Evolutionary conservation across 495 filamentous ascomycete genomes (phyloP).

Genomic region (Lichina pygmaea): DNA sequence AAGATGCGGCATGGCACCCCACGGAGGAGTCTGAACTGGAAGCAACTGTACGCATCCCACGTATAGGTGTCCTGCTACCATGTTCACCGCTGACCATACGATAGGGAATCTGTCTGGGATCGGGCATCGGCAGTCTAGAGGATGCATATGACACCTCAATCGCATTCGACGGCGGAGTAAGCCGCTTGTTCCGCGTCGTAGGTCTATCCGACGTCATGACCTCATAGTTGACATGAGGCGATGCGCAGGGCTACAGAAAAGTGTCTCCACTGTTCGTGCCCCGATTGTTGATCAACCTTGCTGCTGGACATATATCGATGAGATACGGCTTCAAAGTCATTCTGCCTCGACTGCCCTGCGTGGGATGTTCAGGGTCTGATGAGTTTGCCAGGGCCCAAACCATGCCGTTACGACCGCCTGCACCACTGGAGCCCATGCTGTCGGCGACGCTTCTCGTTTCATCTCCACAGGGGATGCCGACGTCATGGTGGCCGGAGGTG

Average conservation of each 20-base stretch:
- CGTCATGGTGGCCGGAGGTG: slow-evolving; percentile 82
- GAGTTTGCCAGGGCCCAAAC: slow-evolving; percentile 42
- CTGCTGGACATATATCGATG: slow-evolving; percentile 85
- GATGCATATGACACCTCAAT: slow-evolving; percentile 66
- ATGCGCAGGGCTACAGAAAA: slow-evolving; percentile 54
- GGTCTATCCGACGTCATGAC: neutral
- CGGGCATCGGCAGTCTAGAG: slow-evolving; percentile 81
- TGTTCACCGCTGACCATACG: neutral
- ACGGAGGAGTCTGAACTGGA: slow-evolving; percentile 30
- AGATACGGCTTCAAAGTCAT: slow-evolving; percentile 52
- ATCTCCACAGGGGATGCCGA: slow-evolving; percentile 77
- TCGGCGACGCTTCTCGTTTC: slow-evolving; percentile 77
- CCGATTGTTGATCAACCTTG: slow-evolving; percentile 76
- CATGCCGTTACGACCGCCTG: slow-evolving; percentile 84
- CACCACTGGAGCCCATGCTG: slow-evolving; percentile 79
- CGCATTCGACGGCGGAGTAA: slow-evolving; percentile 44
- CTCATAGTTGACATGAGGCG: neutral
- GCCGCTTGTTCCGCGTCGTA: slow-evolving; percentile 6
- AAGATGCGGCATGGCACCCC: slow-evolving; percentile 62
- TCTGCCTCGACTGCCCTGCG: neutral
- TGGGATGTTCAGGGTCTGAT: neutral
- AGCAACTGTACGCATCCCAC: slow-evolving; percentile 23
- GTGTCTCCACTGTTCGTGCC: slow-evolving; percentile 84
- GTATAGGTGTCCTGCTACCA: neutral
- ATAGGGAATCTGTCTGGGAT: slow-evolving; percentile 75